Evolutionary conservation across 257 asterid species (phyloP), one percentile per base, ranked within the genome.

Genomic region (Voacanga thouarsii): DNA sequence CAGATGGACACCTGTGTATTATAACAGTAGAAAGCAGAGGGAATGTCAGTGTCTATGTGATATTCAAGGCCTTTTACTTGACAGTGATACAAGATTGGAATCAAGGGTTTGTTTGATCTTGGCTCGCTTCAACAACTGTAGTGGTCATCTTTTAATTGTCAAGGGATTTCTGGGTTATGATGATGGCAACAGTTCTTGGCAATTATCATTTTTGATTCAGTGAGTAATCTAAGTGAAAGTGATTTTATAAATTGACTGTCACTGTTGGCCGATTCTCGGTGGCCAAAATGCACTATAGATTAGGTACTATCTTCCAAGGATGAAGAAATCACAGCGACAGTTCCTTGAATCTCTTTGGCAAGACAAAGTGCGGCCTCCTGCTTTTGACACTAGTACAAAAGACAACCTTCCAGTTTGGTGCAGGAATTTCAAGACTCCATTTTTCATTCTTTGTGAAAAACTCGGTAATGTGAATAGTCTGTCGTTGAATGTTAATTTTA

Each of bases 11-110:
- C 77, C 77, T 73, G 65, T 73, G 55, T 41, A 30, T 53, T 51
- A 28, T 7, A 51, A 72, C 61, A 72, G 71, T 37, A 51, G 47
- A 72, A 50, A 51, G 76, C 23, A 72, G 45, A 50, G 44, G 2
- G 30, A 72, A 72, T 72, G 76, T 72, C 65, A 51, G 28, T 72
- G 19, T 30, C 44, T 39, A 12, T 30, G 64, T 50, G 61, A 51
- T 72, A 24, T 26, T 73, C 51, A 73, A 8, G 45, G 28, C 19
- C 65, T 73, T 73, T 73, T 53, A 41, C 12, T 53, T 18, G 77
- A 73, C 19, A 55, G 45, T 53, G 77, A 73, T 33, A 47, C 61
- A 50, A 71, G 59, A 71, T 65, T 65, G 16, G 71, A 65, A 65
- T 65, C 71, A 6, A 37, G 47, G 71, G 6, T 65, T 33, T 33